Percentiles rank a stretch among this genome's conserved stretches.
Conservation (phyloP, 2,329 filamentous ascomycete species). For the Nannizziopsis arthrosporioides region DNA sequence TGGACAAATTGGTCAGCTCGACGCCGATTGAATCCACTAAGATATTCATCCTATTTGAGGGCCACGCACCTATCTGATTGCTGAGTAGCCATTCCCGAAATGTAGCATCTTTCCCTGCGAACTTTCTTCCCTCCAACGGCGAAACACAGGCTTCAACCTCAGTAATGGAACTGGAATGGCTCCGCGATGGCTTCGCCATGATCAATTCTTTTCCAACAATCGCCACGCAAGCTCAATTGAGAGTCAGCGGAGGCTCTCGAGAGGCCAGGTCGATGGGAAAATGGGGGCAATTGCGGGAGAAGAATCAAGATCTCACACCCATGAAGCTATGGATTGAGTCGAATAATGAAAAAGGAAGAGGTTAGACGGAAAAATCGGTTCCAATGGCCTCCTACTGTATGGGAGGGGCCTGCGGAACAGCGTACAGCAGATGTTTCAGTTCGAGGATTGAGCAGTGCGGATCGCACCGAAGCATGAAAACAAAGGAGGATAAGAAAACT, state of each 20-base stretch:
- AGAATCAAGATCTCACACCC: no score
- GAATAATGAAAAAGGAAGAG: neutral
- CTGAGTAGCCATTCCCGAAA: slow-evolving; percentile 55
- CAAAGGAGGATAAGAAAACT: neutral
- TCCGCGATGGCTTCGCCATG: slow-evolving; percentile 28
- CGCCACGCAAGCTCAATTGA: slow-evolving; percentile 8
- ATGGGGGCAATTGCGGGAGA: neutral
- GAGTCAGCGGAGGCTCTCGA: neutral
- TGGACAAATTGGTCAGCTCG: neutral
- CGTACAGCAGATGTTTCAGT: neutral
- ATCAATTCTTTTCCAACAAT: slow-evolving; percentile 1
- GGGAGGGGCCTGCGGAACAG: neutral
- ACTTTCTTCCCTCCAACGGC: slow-evolving; percentile 18
- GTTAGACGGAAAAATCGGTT: neutral
- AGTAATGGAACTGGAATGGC: slow-evolving; percentile 22
- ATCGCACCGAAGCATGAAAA: neutral
- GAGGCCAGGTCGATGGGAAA: neutral
- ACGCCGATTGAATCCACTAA: neutral
- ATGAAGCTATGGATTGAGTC: no score
- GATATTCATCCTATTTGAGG: neutral
- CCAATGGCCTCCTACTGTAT: neutral
- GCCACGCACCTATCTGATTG: slow-evolving; percentile 63
- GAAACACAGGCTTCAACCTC: slow-evolving; percentile 35
- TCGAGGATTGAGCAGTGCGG: neutral
- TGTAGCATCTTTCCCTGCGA: slow-evolving; percentile 27